Percentiles rank a stretch among this genome's conserved stretches.
These are phyloP conservation scores for Lobosporangium transversale DNA, from an alignment of 192 early-diverging fungal genomes.

Conservation along the genomic window DNA sequence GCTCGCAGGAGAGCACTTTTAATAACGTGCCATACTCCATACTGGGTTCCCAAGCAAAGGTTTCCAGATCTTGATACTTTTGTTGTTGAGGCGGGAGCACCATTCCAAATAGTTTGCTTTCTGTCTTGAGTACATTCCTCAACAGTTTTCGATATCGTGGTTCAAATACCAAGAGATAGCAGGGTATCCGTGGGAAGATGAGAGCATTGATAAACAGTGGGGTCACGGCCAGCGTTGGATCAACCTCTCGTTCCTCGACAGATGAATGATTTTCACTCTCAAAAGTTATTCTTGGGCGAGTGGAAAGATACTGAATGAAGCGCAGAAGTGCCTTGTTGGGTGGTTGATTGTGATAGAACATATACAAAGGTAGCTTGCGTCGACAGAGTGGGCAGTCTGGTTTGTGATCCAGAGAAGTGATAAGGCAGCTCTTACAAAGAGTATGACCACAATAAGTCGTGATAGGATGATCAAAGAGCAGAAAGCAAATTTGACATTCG, in stretches of 20 bases:
- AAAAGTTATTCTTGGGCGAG: neutral
- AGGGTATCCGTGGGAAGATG: slow-evolving; percentile 66
- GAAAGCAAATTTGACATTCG: slow-evolving; percentile 71
- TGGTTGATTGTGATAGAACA: slow-evolving; percentile 53
- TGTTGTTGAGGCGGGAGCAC: slow-evolving; percentile 40
- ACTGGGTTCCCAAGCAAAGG: slow-evolving; percentile 29
- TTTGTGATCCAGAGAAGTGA: slow-evolving; percentile 65
- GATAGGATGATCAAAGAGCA: slow-evolving; percentile 63
- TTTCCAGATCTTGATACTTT: slow-evolving; percentile 13
- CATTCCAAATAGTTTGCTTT: slow-evolving; percentile 64
- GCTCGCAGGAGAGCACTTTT: slow-evolving; percentile 55
- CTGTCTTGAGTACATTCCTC: slow-evolving; percentile 55
- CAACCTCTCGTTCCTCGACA: slow-evolving; percentile 38
- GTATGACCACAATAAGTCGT: slow-evolving; percentile 76
- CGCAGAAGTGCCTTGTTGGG: slow-evolving; percentile 39
- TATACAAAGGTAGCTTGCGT: slow-evolving; percentile 35
- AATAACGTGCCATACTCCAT: slow-evolving; percentile 62
- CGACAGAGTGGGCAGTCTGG: slow-evolving; percentile 60
- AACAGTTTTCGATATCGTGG: slow-evolving; percentile 72
- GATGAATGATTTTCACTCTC: neutral
- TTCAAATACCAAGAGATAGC: slow-evolving; percentile 72
- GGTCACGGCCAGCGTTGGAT: slow-evolving; percentile 50
- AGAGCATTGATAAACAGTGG: slow-evolving; percentile 70
- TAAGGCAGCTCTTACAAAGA: slow-evolving; percentile 68
- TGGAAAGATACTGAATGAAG: slow-evolving; percentile 24